A percentile compares a stretch with the other conserved stretches of the same genome.
Conservation (phyloP, 805 yeast species). For the Starmera amethionina region DNA sequence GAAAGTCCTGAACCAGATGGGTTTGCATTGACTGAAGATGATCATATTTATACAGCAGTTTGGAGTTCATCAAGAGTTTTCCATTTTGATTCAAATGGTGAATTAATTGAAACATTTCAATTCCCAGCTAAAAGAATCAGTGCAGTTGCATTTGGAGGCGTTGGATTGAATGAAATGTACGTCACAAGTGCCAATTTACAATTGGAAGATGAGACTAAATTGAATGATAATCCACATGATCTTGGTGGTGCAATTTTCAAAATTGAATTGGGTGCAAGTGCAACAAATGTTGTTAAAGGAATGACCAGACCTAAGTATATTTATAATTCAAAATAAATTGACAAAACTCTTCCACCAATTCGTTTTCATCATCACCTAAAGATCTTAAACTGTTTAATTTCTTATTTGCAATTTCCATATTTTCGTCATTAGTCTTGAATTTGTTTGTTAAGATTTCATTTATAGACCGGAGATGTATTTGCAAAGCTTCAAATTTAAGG, state of each 20-base stretch:
- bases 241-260: slow-evolving; percentile 48
- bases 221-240: slow-evolving; percentile 25
- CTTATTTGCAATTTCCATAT: slow-evolving; percentile 48
- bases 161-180: slow-evolving; percentile 39
- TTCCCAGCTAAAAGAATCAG: slow-evolving; percentile 51
- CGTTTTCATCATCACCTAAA: slow-evolving; percentile 61
- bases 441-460: slow-evolving; percentile 38
- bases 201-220: slow-evolving; percentile 24
- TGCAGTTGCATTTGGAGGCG: slow-evolving; percentile 59
- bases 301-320: slow-evolving; percentile 16
- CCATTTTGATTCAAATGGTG: slow-evolving; percentile 35
- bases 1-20: slow-evolving; percentile 66
- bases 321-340: slow-evolving; percentile 11
- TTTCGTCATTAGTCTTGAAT: slow-evolving; percentile 40
- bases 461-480: slow-evolving; percentile 42
- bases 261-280: slow-evolving; percentile 35
- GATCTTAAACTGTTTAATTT: slow-evolving; percentile 49
- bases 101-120: slow-evolving; percentile 34
- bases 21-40: slow-evolving; percentile 41
- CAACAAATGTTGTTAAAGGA: slow-evolving; percentile 28
- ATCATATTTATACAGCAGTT: slow-evolving; percentile 47
- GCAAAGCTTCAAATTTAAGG: slow-evolving; percentile 43
- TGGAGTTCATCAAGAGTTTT: slow-evolving; percentile 48
- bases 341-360: slow-evolving; percentile 62
- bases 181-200: slow-evolving; percentile 52